Base-by-base conservation (phyloP, 176 grass and related monocot species). In the Rhynchospora breviuscula region DNA sequence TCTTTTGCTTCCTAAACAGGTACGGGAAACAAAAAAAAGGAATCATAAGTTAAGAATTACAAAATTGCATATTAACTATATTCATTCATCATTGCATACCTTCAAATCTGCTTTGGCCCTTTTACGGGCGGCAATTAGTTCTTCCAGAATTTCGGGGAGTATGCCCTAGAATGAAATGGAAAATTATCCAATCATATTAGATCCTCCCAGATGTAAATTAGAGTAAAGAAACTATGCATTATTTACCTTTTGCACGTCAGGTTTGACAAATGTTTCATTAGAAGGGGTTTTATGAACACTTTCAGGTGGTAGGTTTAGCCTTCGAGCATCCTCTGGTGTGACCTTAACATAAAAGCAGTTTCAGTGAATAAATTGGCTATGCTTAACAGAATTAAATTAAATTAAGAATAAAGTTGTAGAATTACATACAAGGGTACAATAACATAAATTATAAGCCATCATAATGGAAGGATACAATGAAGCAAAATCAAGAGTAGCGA, bases 101-200 rank as follows among this genome's bases (percentile, higher is more conserved):
- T 98, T 98, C 85, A 98, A 79, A 94, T 98, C 92, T 87, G 95
- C 92, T 93, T 98, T 98, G 83, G 95, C 95, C 83, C 95, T 98
- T 93, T 93, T 98, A 14, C 95, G 90, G 86, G 95, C 95, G 86
- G 89, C 81, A 84, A 98, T 91, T 53, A 98, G 66, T 77, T 98
- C 95, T 88, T 98, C 95, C 59, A 98, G 91, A 60, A 98, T 98
- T 91, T 98, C 95, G 65, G 95, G 95, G 76, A 98, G 92, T 90
- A 98, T 98, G 46, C 95, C 95, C 95, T 98, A 83, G 86, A 84
- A 63, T 25, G 11, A 54, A 76, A 80, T 63, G 33, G 59, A 62
- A 76, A 18, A 76, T 29, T 54, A 54, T 29, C 35, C 46, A 62
- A 67, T 67, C 61, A 82, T 29, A 65, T 52, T 13, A 66, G 17